A percentile compares a stretch with the other conserved stretches of the same genome.
These are phyloP conservation scores for Coemansia sp. DNA, from an alignment of 192 early-diverging fungal genomes.

Conservation along the genomic window DNA sequence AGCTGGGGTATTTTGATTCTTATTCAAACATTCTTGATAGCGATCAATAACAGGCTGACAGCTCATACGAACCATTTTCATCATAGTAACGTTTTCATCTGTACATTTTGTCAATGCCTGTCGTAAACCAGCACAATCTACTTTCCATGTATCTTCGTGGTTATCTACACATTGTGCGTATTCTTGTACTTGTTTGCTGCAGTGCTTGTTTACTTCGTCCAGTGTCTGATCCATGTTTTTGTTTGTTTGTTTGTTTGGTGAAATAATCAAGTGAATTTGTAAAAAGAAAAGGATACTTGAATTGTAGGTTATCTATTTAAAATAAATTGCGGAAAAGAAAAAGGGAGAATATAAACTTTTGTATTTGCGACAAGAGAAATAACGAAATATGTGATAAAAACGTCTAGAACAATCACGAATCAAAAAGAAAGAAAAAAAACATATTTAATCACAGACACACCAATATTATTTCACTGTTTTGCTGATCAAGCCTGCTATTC, in stretches of 20 bases:
- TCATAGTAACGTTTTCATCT: slow-evolving; percentile 51
- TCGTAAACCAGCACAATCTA: slow-evolving; percentile 33
- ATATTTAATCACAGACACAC: too few relatives aligned
- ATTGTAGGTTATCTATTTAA: too few relatives aligned
- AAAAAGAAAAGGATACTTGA: too few relatives aligned
- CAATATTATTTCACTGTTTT: too few relatives aligned
- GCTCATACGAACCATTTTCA: slow-evolving; percentile 48
- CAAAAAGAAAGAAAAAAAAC: too few relatives aligned
- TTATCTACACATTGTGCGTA: slow-evolving; percentile 44
- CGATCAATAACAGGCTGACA: slow-evolving; percentile 49
- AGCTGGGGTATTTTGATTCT: slow-evolving; percentile 27
- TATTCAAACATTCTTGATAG: slow-evolving; percentile 37
- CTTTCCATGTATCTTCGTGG: slow-evolving; percentile 39
- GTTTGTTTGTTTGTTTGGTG: background rate
- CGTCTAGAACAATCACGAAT: too few relatives aligned
- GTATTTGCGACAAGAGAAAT: too few relatives aligned
- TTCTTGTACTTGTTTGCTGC: slow-evolving; percentile 41
- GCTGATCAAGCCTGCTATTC: too few relatives aligned
- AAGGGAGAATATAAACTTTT: too few relatives aligned
- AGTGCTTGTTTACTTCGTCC: slow-evolving; percentile 53
- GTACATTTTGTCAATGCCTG: slow-evolving; percentile 43
- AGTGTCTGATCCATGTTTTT: slow-evolving; percentile 45
- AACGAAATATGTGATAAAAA: too few relatives aligned
- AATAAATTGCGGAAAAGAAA: too few relatives aligned
- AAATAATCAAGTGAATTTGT: background rate